phyloP scores from a whole-genome alignment of 2,329 filamentous ascomycete species.

The Alternaria dauci region DNA sequence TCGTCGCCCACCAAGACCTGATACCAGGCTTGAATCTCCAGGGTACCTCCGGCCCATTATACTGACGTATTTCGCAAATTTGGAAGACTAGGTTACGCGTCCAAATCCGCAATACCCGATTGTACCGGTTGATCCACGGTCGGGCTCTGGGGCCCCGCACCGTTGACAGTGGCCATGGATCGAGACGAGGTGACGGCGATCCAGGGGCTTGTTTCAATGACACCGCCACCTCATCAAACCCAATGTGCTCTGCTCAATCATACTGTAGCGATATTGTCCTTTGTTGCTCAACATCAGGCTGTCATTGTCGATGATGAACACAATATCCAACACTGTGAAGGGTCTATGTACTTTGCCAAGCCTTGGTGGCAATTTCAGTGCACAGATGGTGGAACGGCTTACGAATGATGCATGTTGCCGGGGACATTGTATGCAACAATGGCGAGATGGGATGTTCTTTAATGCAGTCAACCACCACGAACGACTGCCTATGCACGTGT shows the following conservation, averaged over 20 bases:
- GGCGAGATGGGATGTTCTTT: neutral
- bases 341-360: slow-evolving; percentile 11
- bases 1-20: slow-evolving; percentile 5
- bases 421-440: neutral
- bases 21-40: slow-evolving; percentile 4
- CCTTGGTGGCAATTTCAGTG: slow-evolving; percentile 9
- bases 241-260: slow-evolving; percentile 3
- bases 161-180: slow-evolving; percentile 25
- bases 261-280: neutral
- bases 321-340: neutral
- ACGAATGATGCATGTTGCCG: slow-evolving; percentile 12
- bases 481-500: neutral
- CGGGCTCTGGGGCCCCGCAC: slow-evolving; percentile 40
- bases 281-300: neutral
- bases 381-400: slow-evolving; percentile 14
- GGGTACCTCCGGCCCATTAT: slow-evolving; percentile 10
- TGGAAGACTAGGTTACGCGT: slow-evolving; percentile 24
- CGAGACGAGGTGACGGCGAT: slow-evolving; percentile 28
- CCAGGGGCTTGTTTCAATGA: slow-evolving; percentile 24
- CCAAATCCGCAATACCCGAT: slow-evolving; percentile 15
- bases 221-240: slow-evolving; percentile 15
- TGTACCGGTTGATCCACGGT: slow-evolving; percentile 23
- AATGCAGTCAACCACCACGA: neutral
- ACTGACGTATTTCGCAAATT: slow-evolving; percentile 20
- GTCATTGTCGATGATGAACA: neutral